Evolutionary conservation across 345 rosid species (phyloP), one percentile per base, ranked within the genome.

Genomic region (Bruguiera gymnorhiza): DNA sequence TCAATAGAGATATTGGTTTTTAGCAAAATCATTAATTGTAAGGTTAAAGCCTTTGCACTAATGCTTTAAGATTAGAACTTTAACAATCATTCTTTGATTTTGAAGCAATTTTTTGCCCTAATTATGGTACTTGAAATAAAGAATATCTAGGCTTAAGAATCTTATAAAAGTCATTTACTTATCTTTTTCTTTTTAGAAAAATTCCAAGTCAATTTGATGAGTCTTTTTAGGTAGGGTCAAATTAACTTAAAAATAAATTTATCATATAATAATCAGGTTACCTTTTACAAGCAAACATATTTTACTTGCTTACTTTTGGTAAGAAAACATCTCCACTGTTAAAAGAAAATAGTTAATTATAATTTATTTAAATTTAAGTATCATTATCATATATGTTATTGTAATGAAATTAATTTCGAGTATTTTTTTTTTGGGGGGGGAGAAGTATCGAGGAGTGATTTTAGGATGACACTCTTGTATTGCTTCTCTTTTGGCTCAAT

Each of bases 1-100:
- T 54, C 29, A 5, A 74, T 69, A 70, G 56, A 73, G 71, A 56
- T 53, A 67, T 18, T 68, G 69, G 77, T 66, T 83, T 83, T 56
- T 70, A 77, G 31, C 65, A 55, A 27, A 68, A 69, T 69, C 60
- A 54, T 46, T 65, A 29, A 63, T 61, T 61, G 23, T 70, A 54
- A 71, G 82, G 67, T 83, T 71, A 29, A 34, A 9, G 9, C 37
- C 48, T 62, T 65, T 61, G 53, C 29, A 37, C 0, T 57, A 65
- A 15, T 67, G 23, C 65, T 70, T n/a, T 69, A 56, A 52, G 32
- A 24, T 65, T 54, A 58, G 66, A 68, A 54, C 30, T 58, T 37
- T 27, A n/a, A 11, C 58, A 30, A 43, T 27, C 2, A 11, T 27
- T 54, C 27, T 70, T 21, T 36, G 15, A 37, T 69, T 2, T 15